Evolutionary conservation across 1,284 basidiomycete species (phyloP), one percentile per base, ranked within the genome.

Genomic region (Cutaneotrichosporon cutaneum): DNA sequence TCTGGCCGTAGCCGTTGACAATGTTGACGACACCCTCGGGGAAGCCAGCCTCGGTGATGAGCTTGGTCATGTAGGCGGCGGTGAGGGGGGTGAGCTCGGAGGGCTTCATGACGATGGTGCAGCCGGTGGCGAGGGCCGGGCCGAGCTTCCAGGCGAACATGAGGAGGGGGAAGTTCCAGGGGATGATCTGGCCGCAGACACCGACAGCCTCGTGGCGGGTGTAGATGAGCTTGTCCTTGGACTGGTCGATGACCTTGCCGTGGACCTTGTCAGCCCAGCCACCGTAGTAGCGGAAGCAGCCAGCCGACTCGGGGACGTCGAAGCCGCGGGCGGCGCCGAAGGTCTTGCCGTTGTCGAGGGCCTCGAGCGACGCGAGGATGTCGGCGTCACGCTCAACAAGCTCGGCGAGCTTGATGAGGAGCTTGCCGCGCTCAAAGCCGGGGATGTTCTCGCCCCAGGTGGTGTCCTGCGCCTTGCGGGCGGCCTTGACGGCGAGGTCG

Each of bases 191-290:
- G 53, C 89, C 83, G 60, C 79, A 82, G 62, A 97, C 93, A 69
- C 94, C 95, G 70, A 96, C 88, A 18, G 95, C 94, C 80, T 98
- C 94, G 77, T 96, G 92, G 32, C 88, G 84, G 18, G 90, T 90
- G 81, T 91, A 94, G 4, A 83, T 84, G 61, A 64, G 56, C 65
- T 67, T 67, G 65, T 62, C 65, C 50, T 54, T 85, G 65, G 83
- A 81, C 48, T 88, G 79, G 74, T 84, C 83, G 72, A 93, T 88
- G 58, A 85, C 85, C 77, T 92, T 86, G 22, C 94, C 93, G 56
- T 85, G 82, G 69, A 92, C 84, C 84, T 95, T 96, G 83, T 96
- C 93, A 54, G 78, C 78, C 78, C 78, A 80, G 32, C 80, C 80
- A 62, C 76, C 83, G 75, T 82, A 84, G 81, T 85, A 84, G 67